Conservation (phyloP, 805 yeast species). For the Metschnikowia noctiluminum region DNA sequence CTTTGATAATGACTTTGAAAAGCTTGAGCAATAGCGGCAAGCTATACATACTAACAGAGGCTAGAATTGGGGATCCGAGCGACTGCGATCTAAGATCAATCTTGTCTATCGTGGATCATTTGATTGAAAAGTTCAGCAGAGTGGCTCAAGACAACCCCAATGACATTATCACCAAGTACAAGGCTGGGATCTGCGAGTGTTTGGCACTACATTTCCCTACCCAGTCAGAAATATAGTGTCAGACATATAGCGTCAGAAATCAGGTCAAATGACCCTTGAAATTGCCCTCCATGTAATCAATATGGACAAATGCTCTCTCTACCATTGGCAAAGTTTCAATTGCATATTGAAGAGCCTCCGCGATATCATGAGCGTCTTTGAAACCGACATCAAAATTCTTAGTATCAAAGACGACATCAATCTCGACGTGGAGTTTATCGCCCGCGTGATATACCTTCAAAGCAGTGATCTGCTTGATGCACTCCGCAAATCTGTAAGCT, state of each 20-base stretch:
- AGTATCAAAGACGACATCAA: slow-evolving; percentile 55
- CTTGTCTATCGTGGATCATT: slow-evolving; percentile 16
- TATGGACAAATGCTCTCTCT: slow-evolving; percentile 78
- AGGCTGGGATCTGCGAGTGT: slow-evolving; percentile 19
- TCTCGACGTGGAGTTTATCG: slow-evolving; percentile 71
- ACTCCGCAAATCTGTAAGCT: slow-evolving; percentile 65
- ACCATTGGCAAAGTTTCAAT: slow-evolving; percentile 74
- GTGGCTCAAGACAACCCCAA: slow-evolving; percentile 26
- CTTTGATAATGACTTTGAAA: slow-evolving; percentile 29
- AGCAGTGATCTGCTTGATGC: slow-evolving; percentile 60
- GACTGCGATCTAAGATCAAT: slow-evolving; percentile 1
- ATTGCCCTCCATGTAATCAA: slow-evolving; percentile 56
- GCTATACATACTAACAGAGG: slow-evolving; percentile 5
- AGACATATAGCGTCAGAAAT: background rate
- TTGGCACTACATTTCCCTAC: slow-evolving; percentile 10
- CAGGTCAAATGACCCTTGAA: slow-evolving; percentile 39
- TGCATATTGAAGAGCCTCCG: slow-evolving; percentile 78
- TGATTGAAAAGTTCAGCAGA: slow-evolving; percentile 28
- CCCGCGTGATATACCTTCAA: slow-evolving; percentile 77
- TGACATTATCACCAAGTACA: slow-evolving; percentile 32
- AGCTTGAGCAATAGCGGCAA: slow-evolving; percentile 10
- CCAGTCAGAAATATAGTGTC: background rate
- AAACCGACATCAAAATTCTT: slow-evolving; percentile 46
- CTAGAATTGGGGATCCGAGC: background rate
- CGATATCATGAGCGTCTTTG: slow-evolving; percentile 74